Conservation (phyloP, 441 rosid genomes). For the Macaranga tanarius region DNA sequence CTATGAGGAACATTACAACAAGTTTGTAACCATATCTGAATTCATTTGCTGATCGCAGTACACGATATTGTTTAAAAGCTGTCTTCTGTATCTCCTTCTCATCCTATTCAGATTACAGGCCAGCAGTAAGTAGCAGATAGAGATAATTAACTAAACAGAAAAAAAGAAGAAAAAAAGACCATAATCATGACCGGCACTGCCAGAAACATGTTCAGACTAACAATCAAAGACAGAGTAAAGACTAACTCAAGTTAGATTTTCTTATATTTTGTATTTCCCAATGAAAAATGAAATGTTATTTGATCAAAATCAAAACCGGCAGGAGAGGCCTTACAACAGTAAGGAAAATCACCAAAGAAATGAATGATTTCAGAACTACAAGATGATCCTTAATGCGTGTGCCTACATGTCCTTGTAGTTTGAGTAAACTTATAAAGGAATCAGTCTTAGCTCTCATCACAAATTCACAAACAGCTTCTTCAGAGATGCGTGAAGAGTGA, state of each 20-base stretch:
- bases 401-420: neutral
- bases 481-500: neutral
- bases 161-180: neutral
- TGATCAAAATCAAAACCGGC: neutral
- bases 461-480: neutral
- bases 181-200: neutral
- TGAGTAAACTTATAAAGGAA: neutral
- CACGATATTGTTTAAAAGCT: conserved; percentile 71
- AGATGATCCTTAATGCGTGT: neutral
- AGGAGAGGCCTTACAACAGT: neutral
- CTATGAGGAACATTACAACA: conserved; percentile 54
- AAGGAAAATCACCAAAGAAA: neutral
- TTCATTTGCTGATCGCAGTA: conserved; percentile 58
- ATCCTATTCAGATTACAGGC: conserved; percentile 45
- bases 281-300: neutral
- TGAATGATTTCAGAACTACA: neutral
- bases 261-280: neutral
- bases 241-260: neutral
- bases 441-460: neutral
- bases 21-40: conserved; percentile 97
- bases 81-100: conserved; percentile 91
- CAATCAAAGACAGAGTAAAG: neutral
- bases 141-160: neutral
- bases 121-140: conserved; percentile 15
- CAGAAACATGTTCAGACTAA: neutral